phyloP scores from a whole-genome alignment of 257 asterid genomes.

The Cynanchum wilfordii region DNA sequence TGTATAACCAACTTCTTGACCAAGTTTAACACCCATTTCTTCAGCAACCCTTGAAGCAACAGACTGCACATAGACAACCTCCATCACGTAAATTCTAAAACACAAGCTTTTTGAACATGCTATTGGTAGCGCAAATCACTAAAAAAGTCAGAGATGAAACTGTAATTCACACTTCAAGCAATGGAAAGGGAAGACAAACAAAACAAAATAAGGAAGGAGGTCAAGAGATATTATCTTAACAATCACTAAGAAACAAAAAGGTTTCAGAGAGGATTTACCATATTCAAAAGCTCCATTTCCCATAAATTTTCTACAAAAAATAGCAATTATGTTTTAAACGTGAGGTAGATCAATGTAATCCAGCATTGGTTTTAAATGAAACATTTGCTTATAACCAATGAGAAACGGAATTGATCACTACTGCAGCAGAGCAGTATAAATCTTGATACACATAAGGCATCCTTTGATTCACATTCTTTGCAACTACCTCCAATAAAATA shows the following conservation, averaged over 20 bases:
- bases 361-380: background rate
- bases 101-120: background rate
- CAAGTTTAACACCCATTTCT: no score
- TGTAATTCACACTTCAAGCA: background rate
- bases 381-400: background rate
- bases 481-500: no score
- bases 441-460: no score
- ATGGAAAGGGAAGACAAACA: background rate
- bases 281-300: background rate
- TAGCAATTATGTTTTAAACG: background rate
- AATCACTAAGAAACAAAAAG: background rate
- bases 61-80: no score
- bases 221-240: background rate
- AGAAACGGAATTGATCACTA: background rate
- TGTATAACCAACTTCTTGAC: no score
- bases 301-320: background rate
- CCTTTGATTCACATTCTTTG: no score
- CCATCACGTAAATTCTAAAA: constrained; percentile 5
- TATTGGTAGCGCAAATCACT: background rate
- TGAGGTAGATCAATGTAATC: background rate
- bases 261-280: no score
- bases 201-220: background rate
- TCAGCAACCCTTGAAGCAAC: no score
- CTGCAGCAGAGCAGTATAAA: no score
- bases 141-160: background rate